A percentile compares a stretch with the other conserved stretches of the same genome.
These are phyloP conservation scores for Phylloporus arenicola DNA, from an alignment of 768 basidiomycete species.

Conservation along the genomic window DNA sequence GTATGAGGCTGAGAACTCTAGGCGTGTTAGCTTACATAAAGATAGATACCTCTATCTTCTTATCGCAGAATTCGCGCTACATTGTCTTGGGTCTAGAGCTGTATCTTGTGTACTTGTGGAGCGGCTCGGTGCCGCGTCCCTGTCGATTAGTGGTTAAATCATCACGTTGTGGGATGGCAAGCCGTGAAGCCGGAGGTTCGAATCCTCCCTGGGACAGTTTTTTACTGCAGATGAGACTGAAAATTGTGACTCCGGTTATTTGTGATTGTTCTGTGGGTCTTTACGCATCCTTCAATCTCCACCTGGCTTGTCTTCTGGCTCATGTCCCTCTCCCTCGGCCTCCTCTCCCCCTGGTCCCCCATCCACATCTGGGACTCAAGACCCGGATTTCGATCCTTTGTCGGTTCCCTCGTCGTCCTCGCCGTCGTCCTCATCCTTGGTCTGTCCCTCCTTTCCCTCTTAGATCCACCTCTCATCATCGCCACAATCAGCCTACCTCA, in stretches of 20 bases:
- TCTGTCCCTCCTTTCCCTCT: constrained; percentile 32
- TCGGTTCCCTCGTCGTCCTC: constrained; percentile 63
- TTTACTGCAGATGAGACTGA: neutral
- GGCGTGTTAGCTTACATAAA: neutral
- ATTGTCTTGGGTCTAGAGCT: too few relatives aligned
- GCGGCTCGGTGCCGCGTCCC: too few relatives aligned
- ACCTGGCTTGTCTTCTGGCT: constrained; percentile 38
- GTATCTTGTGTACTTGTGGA: too few relatives aligned
- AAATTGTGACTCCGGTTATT: constrained; percentile 21
- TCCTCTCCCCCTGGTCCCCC: constrained; percentile 42
- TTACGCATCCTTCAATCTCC: too few relatives aligned
- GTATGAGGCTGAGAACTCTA: constrained; percentile 2
- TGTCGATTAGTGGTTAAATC: too few relatives aligned
- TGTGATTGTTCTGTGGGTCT: too few relatives aligned
- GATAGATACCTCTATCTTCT: neutral
- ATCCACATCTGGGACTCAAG: constrained; percentile 50
- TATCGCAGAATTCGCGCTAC: too few relatives aligned
- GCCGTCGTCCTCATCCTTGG: constrained; percentile 70
- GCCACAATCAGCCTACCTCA: constrained; percentile 70
- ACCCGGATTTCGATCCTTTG: constrained; percentile 63
- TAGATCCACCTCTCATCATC: constrained; percentile 1
- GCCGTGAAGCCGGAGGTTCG: constrained; percentile 40
- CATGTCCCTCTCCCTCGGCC: constrained; percentile 61
- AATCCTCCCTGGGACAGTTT: constrained; percentile 30
- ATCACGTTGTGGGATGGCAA: constrained; percentile 27